Evolutionary conservation across 2,329 filamentous ascomycete genomes (phyloP).

Genomic region (Penicillium sp.): DNA sequence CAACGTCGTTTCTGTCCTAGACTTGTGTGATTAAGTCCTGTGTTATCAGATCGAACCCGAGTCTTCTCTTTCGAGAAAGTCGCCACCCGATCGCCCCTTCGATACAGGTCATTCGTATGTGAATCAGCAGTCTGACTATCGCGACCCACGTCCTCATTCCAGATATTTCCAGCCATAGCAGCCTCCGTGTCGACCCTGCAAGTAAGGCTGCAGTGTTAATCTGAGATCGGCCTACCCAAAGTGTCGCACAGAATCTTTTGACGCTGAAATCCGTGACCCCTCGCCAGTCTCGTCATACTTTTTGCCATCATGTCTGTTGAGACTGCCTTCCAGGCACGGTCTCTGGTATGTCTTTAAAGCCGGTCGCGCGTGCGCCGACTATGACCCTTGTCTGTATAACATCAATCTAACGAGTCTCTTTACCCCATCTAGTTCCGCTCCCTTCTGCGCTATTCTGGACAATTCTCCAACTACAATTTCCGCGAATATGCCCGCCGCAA

Average conservation of each 20-base stretch:
- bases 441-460: constrained; percentile 75
- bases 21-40: too few species aligned
- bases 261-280: background rate
- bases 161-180: background rate
- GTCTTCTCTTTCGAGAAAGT: constrained; percentile 3
- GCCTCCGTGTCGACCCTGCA: background rate
- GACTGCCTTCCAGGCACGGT: constrained; percentile 48
- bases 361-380: background rate
- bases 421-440: constrained; percentile 72
- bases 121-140: background rate
- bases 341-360: constrained; percentile 38
- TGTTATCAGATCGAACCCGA: background rate
- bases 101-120: constrained; percentile 1
- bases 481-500: constrained; percentile 90
- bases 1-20: background rate
- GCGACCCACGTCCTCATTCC: background rate
- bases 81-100: constrained; percentile 16
- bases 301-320: constrained; percentile 44
- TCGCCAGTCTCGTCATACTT: constrained; percentile 2
- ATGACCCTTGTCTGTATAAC: background rate
- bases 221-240: background rate
- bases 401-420: background rate
- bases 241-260: background rate
- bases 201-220: constrained; percentile 1
- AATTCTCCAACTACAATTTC: constrained; percentile 96